These are phyloP conservation scores for Climacium dendroides DNA, from an alignment of 225 moss, liverwort and hornwort genomes.

Conservation along the genomic window DNA sequence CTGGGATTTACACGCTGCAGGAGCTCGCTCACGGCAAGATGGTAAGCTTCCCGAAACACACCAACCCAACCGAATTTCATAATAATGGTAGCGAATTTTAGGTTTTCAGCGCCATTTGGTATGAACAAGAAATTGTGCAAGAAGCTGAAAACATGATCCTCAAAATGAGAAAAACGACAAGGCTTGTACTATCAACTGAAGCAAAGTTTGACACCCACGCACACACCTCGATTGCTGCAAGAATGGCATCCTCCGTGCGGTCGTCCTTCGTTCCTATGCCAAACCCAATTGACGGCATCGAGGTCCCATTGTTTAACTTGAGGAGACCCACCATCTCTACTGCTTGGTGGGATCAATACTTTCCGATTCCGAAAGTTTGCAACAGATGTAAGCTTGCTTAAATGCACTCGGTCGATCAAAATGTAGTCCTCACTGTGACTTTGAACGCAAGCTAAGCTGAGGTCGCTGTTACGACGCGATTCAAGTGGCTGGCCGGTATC, in stretches of 20 bases:
- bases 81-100: too few species aligned
- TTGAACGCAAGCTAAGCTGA: too few species aligned
- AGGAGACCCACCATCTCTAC: neutral
- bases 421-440: too few species aligned
- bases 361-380: neutral
- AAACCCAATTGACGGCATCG: constrained; percentile 1
- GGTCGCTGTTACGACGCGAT: neutral
- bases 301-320: neutral
- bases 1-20: neutral
- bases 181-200: neutral
- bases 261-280: neutral
- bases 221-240: constrained; percentile 9
- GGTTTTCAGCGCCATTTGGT: neutral
- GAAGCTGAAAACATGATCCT: neutral
- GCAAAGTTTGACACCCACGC: neutral
- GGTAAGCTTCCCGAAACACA: neutral
- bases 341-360: neutral
- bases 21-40: neutral
- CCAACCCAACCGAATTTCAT: neutral
- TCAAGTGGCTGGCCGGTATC: too few species aligned
- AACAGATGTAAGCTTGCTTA: neutral
- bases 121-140: neutral
- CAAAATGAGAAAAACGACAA: neutral
- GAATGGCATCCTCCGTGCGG: neutral
- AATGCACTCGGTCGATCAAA: neutral